Evolutionary conservation across 306 rosid genomes (phyloP).

Genomic region (Lupinus albus): DNA sequence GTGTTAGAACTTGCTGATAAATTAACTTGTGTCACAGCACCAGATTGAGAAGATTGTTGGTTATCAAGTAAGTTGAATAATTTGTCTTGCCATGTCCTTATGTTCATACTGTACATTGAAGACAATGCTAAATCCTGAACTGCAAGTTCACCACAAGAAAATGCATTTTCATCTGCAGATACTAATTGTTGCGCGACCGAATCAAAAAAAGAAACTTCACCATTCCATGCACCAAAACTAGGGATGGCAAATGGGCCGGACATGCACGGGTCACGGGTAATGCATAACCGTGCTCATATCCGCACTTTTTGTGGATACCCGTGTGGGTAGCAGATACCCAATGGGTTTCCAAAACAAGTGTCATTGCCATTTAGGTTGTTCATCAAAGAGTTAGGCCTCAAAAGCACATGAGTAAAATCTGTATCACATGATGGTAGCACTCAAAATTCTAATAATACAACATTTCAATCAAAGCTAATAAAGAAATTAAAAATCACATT

Average conservation of each 20-base stretch:
- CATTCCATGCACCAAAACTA: conserved; percentile 45
- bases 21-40: conserved; percentile 17
- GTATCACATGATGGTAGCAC: conserved; percentile 28
- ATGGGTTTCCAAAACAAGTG: conserved; percentile 44
- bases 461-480: too few species aligned
- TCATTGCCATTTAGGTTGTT: conserved; percentile 23
- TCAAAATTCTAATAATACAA: not conserved
- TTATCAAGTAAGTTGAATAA: conserved; percentile 38
- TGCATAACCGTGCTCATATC: too few species aligned
- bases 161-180: conserved; percentile 37
- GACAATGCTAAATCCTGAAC: conserved; percentile 39
- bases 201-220: conserved; percentile 55
- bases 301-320: too few species aligned
- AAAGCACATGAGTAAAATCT: conserved; percentile 22
- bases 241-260: too few species aligned
- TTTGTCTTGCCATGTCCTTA: conserved; percentile 40
- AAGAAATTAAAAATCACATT: too few species aligned
- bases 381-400: conserved; percentile 39
- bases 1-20: conserved; percentile 31
- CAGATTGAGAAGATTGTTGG: conserved; percentile 40
- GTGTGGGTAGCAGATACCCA: conserved; percentile 35
- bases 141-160: conserved; percentile 36
- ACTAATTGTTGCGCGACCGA: conserved; percentile 41
- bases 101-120: conserved; percentile 29
- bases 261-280: too few species aligned